These are phyloP conservation scores for Hypoxylon trugodes DNA, from an alignment of 495 filamentous ascomycete species.

Conservation along the genomic window DNA sequence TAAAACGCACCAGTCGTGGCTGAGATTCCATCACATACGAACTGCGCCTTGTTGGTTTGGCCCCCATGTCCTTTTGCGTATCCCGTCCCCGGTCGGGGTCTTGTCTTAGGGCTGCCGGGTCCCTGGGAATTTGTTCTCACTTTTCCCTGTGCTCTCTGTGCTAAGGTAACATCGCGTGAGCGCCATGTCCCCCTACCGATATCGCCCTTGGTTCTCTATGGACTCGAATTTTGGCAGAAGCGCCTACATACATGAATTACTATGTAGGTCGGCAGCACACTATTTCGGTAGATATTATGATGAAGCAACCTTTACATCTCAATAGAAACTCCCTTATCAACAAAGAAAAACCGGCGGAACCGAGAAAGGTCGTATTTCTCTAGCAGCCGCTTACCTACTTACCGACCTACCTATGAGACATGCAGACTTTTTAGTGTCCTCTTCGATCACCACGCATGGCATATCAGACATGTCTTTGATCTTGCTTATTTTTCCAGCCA, in stretches of 20 bases:
- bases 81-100: slow-evolving; percentile 4
- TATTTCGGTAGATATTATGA: too few relatives aligned
- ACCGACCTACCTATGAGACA: slow-evolving; percentile 18
- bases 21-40: slow-evolving; percentile 3
- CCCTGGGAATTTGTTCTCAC: slow-evolving; percentile 26
- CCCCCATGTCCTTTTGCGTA: not conserved
- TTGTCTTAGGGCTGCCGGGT: slow-evolving; percentile 28
- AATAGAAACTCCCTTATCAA: too few relatives aligned
- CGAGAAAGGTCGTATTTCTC: not conserved
- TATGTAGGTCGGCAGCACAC: too few relatives aligned
- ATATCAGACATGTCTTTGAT: slow-evolving; percentile 33
- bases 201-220: too few relatives aligned
- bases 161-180: slow-evolving; percentile 21
- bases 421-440: slow-evolving; percentile 8
- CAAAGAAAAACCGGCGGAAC: too few relatives aligned
- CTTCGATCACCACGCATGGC: slow-evolving; percentile 1
- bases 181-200: slow-evolving; percentile 6
- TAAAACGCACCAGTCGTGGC: slow-evolving; percentile 19
- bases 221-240: too few relatives aligned
- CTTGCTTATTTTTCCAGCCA: slow-evolving; percentile 8
- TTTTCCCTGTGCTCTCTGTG: too few relatives aligned
- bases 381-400: too few relatives aligned
- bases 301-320: too few relatives aligned
- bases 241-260: too few relatives aligned
- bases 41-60: slow-evolving; percentile 26